Percentiles rank a stretch among this genome's conserved stretches.
Conservation (phyloP, 2,329 filamentous ascomycete genomes). For the Fusarium irregulare region DNA sequence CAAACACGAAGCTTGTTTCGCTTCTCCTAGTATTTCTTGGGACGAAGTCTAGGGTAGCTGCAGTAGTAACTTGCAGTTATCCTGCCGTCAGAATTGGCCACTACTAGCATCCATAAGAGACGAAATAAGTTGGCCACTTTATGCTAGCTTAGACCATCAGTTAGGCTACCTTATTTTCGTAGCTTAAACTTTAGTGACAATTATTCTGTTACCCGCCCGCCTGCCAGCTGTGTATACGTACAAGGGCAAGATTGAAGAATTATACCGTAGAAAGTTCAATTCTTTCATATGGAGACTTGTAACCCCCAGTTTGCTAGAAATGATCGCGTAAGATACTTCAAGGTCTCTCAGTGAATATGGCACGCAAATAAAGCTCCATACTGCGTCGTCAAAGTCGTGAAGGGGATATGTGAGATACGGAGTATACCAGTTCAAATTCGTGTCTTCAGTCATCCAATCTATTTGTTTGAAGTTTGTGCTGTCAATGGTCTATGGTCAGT, state of each 20-base stretch:
- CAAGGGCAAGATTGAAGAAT: background rate
- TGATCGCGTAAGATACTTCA: background rate
- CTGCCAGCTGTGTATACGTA: background rate
- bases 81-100: background rate
- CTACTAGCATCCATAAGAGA: background rate
- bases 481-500: background rate
- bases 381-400: background rate
- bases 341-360: background rate
- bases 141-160: background rate
- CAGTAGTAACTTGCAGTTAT: background rate
- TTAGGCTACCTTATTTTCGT: background rate
- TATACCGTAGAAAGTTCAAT: background rate
- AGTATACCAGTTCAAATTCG: background rate
- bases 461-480: background rate
- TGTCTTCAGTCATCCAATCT: background rate
- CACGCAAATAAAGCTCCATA: background rate
- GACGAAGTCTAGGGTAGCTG: background rate
- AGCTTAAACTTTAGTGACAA: background rate
- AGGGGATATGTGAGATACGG: background rate
- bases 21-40: background rate
- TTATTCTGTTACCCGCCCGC: background rate
- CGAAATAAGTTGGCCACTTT: background rate
- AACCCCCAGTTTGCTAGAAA: background rate
- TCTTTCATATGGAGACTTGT: background rate
- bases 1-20: background rate